Conservation (phyloP, 305 asterid species). For the Solanum aculeatissimum region DNA sequence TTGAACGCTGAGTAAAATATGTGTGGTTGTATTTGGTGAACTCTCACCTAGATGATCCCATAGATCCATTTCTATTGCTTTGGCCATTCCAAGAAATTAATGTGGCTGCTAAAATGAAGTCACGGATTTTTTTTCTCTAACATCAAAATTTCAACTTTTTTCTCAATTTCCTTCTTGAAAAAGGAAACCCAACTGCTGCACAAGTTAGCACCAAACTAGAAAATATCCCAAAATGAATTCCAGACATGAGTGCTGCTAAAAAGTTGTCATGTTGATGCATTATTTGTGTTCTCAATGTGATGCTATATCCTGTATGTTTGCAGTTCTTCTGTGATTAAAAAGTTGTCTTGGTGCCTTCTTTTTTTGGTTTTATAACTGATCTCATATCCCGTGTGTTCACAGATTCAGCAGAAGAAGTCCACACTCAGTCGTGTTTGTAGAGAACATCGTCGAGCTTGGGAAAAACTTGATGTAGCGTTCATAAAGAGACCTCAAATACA, state of each 20-base stretch:
- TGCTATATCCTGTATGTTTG: neutral
- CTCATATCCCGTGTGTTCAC: slow-evolving; percentile 4
- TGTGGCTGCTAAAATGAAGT: neutral
- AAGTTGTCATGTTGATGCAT: neutral
- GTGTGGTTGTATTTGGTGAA: neutral
- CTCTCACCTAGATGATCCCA: neutral
- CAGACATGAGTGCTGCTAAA: neutral
- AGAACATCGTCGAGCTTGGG: slow-evolving; percentile 49
- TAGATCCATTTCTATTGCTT: neutral
- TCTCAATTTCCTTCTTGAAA: neutral
- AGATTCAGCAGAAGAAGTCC: slow-evolving; percentile 65
- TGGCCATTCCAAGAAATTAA: neutral
- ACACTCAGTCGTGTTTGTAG: slow-evolving; percentile 23
- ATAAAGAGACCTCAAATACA: slow-evolving; percentile 21
- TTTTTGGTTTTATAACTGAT: neutral
- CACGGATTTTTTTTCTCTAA: neutral
- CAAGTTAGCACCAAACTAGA: neutral
- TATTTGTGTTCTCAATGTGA: neutral
- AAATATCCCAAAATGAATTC: neutral
- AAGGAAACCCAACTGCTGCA: neutral
- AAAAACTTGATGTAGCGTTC: slow-evolving; percentile 40
- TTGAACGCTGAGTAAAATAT: neutral
- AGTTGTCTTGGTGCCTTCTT: neutral
- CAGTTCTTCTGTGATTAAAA: neutral
- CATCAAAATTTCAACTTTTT: neutral